Percentiles rank a stretch among this genome's conserved stretches.
Evolutionary conservation across 2,329 filamentous ascomycete genomes (phyloP).

Genomic region (Podosphaera fusca): DNA sequence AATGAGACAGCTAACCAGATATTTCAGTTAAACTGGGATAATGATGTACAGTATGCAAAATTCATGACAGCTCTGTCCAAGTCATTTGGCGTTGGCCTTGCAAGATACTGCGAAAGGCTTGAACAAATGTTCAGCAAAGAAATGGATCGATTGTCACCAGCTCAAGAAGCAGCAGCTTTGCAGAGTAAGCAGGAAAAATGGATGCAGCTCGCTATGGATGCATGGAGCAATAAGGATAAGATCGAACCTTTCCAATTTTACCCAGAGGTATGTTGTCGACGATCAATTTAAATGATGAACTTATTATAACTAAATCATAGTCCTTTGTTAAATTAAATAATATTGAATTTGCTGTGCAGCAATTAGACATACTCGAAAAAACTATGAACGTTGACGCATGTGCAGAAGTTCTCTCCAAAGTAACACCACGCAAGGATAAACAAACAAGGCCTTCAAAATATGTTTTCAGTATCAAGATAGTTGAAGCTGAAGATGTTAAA

Average conservation of each 20-base stretch:
- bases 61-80: conserved; percentile 92
- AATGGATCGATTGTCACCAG: conserved; percentile 77
- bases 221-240: conserved; percentile 78
- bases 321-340: conserved; percentile 97
- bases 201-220: conserved; percentile 81
- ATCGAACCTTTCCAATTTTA: conserved; percentile 95
- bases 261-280: conserved; percentile 42
- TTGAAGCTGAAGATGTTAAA: conserved; percentile 92
- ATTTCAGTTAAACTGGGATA: conserved; percentile 69
- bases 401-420: conserved; percentile 54
- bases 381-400: conserved; percentile 82
- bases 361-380: conserved; percentile 74
- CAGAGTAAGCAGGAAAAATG: conserved; percentile 81
- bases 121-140: conserved; percentile 70
- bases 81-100: conserved; percentile 59
- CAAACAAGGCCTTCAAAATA: conserved; percentile 58
- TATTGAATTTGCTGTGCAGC: conserved; percentile 79
- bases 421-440: conserved; percentile 45
- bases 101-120: conserved; percentile 74
- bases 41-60: conserved; percentile 78
- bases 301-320: conserved; percentile 24
- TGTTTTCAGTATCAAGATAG: conserved; percentile 96
- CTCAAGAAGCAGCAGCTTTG: conserved; percentile 55
- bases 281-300: neutral
- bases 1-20: conserved; percentile 80